Evolutionary conservation across 1,284 basidiomycete species (phyloP).

Genomic region (Cryptococcus sp.): DNA sequence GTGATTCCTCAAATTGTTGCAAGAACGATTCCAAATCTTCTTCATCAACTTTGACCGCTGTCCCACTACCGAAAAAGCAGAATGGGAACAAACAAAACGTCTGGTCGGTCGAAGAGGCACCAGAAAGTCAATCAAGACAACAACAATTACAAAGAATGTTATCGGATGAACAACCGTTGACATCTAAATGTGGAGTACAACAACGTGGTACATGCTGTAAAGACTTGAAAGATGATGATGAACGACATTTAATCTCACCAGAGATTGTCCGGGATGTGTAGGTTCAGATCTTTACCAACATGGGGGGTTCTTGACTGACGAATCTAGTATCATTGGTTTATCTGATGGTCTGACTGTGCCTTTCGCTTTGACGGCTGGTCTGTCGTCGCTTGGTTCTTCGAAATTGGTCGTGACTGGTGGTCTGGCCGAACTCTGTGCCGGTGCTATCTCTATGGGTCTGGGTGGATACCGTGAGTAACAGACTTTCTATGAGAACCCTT

Average conservation of each 20-base stretch:
- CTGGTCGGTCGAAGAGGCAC: conserved; percentile 1
- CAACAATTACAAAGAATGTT: conserved; percentile 31
- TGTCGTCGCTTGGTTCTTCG: conserved; percentile 84
- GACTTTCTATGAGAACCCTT: background rate
- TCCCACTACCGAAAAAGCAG: conserved; percentile 9
- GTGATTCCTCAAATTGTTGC: conserved; percentile 2
- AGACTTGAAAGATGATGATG: conserved; percentile 49
- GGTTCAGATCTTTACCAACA: conserved; percentile 14
- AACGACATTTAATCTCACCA: conserved; percentile 46
- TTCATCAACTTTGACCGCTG: conserved; percentile 4
- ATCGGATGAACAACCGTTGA: conserved; percentile 32
- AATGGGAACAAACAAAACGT: background rate
- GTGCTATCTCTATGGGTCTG: conserved; percentile 93
- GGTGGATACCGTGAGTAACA: conserved; percentile 69
- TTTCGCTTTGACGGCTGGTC: conserved; percentile 74
- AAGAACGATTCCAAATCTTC: background rate
- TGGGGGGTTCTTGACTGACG: background rate
- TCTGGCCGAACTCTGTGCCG: conserved; percentile 85
- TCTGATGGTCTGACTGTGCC: conserved; percentile 95
- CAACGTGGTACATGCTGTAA: conserved; percentile 33
- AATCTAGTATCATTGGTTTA: conserved; percentile 77
- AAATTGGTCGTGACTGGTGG: conserved; percentile 85
- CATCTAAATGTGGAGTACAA: conserved; percentile 37
- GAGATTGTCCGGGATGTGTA: conserved; percentile 49
- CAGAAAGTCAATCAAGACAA: conserved; percentile 5